These are phyloP conservation scores for Zalerion maritima DNA, from an alignment of 495 filamentous ascomycete species.

Conservation along the genomic window DNA sequence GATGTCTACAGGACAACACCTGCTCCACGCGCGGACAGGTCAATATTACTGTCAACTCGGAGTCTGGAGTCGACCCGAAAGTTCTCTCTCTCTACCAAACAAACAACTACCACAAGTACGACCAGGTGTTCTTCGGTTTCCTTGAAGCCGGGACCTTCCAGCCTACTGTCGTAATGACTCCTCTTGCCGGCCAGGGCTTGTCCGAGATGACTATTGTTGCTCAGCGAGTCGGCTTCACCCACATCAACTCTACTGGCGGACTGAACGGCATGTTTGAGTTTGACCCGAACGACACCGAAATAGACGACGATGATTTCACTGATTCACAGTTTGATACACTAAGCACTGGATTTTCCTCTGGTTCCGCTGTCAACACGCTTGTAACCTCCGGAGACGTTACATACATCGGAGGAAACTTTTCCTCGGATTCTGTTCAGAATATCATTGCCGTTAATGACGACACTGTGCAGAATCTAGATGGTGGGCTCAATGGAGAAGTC, in stretches of 20 bases:
- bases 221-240: slow-evolving; percentile 64
- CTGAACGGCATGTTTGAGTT: slow-evolving; percentile 90
- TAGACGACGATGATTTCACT: slow-evolving; percentile 46
- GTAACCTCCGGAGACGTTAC: slow-evolving; percentile 40
- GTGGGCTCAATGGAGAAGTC: slow-evolving; percentile 74
- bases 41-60: slow-evolving; percentile 52
- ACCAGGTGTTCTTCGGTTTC: slow-evolving; percentile 70
- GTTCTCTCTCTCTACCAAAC: slow-evolving; percentile 67
- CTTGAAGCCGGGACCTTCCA: slow-evolving; percentile 69
- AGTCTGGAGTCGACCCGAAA: slow-evolving; percentile 12
- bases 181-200: slow-evolving; percentile 44
- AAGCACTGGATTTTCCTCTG: slow-evolving; percentile 46
- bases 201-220: slow-evolving; percentile 66
- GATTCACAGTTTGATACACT: slow-evolving; percentile 61
- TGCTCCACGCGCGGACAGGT: slow-evolving; percentile 64
- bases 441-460: slow-evolving; percentile 59
- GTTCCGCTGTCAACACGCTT: slow-evolving; percentile 53
- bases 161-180: slow-evolving; percentile 65
- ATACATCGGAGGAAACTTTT: slow-evolving; percentile 80
- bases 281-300: slow-evolving; percentile 45
- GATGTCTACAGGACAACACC: slow-evolving; percentile 64
- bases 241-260: slow-evolving; percentile 52
- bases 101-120: slow-evolving; percentile 88
- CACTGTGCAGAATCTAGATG: slow-evolving; percentile 42
- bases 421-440: slow-evolving; percentile 46